Percentiles rank a stretch among this genome's conserved stretches.
These are phyloP conservation scores for Penicillium sp. DNA, from an alignment of 2,329 filamentous ascomycete genomes.

Conservation along the genomic window DNA sequence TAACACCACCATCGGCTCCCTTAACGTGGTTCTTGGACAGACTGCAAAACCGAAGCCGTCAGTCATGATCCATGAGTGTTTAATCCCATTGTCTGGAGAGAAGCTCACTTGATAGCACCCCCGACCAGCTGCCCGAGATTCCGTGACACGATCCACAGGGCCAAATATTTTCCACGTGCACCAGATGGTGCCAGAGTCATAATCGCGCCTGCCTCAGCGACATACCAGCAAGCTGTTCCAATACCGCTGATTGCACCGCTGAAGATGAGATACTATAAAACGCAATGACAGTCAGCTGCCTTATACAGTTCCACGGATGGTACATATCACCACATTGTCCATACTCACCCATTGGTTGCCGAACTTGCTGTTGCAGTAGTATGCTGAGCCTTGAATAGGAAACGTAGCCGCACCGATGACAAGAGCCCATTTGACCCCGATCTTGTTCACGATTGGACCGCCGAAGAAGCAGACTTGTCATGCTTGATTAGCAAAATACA, in stretches of 20 bases:
- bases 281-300: not conserved
- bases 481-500: not conserved
- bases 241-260: conserved; percentile 42
- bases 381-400: conserved; percentile 50
- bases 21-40: conserved; percentile 42
- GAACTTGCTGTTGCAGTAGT: conserved; percentile 53
- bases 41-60: conserved; percentile 16
- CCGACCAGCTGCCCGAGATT: conserved; percentile 52
- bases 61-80: not conserved
- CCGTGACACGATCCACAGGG: conserved; percentile 51
- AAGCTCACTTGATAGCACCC: conserved; percentile 48
- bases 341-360: conserved; percentile 50
- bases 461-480: conserved; percentile 43
- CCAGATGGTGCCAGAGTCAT: conserved; percentile 52
- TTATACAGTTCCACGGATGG: not conserved
- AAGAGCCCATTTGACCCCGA: conserved; percentile 51
- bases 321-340: not conserved
- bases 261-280: conserved; percentile 43
- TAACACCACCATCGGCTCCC: conserved; percentile 42
- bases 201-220: conserved; percentile 52
- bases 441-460: conserved; percentile 50
- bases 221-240: conserved; percentile 52
- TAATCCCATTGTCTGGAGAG: not conserved
- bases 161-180: conserved; percentile 51
- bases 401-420: conserved; percentile 47